Evolutionary conservation across 1,284 basidiomycete species (phyloP).

Genomic region (Ganoderma lingzhi): DNA sequence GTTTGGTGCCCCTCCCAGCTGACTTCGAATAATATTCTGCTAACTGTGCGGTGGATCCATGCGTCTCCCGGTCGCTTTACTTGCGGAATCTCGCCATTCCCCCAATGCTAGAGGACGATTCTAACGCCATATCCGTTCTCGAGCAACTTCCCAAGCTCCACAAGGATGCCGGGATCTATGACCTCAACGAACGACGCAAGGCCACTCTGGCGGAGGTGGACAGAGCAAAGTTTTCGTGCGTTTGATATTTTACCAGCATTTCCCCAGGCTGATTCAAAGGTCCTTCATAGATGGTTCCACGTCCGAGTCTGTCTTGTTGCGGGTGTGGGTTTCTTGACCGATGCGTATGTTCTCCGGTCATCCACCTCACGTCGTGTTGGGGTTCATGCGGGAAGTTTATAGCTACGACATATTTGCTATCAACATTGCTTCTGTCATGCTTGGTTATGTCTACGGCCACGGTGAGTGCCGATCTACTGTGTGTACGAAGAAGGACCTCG

Average conservation of each 20-base stretch:
- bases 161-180: constrained; percentile 21
- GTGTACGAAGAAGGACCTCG: background rate
- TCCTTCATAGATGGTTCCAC: constrained; percentile 55
- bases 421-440: constrained; percentile 63
- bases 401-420: constrained; percentile 61
- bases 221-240: constrained; percentile 59
- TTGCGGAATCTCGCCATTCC: constrained; percentile 21
- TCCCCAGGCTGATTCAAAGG: background rate
- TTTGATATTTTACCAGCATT: constrained; percentile 29
- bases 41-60: constrained; percentile 10
- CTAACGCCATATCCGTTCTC: constrained; percentile 27
- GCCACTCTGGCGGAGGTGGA: constrained; percentile 63
- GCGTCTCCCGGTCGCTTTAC: constrained; percentile 7
- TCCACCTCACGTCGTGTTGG: background rate
- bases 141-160: constrained; percentile 18
- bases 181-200: constrained; percentile 50
- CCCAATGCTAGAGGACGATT: constrained; percentile 27
- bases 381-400: constrained; percentile 13
- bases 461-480: constrained; percentile 20
- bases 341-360: constrained; percentile 59
- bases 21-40: background rate
- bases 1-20: constrained; percentile 12
- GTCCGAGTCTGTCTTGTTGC: constrained; percentile 79
- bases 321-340: constrained; percentile 86
- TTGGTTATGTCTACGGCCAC: constrained; percentile 62